A percentile compares a stretch with the other conserved stretches of the same genome.
Evolutionary conservation across 768 basidiomycete species (phyloP).

Genomic region (Naganishia randhawae): DNA sequence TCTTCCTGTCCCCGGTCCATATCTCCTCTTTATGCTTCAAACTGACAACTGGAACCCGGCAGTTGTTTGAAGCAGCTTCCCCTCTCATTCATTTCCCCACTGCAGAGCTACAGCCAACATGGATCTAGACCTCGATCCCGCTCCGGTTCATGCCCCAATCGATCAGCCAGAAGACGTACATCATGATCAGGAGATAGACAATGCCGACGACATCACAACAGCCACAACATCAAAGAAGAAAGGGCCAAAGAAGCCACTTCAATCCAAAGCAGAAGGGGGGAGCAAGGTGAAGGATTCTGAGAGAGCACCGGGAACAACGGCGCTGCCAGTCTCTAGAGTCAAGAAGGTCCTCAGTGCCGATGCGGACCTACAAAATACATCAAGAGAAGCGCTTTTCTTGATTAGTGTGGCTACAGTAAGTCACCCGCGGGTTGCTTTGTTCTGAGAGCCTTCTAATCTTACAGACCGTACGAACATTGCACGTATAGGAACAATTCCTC

Average conservation of each 20-base stretch:
- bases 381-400: constrained; percentile 72
- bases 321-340: constrained; percentile 71
- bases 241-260: constrained; percentile 1
- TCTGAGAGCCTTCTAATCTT: neutral
- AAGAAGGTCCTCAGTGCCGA: constrained; percentile 84
- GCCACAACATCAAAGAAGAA: constrained; percentile 17
- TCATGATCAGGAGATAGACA: neutral
- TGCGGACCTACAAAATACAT: constrained; percentile 58
- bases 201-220: neutral
- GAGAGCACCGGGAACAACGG: constrained; percentile 62
- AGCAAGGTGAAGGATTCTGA: neutral
- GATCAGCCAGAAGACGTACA: neutral
- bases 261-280: neutral
- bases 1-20: neutral
- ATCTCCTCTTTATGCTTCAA: no score
- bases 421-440: neutral
- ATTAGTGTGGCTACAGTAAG: constrained; percentile 75
- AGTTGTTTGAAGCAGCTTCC: no score
- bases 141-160: neutral
- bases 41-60: no score
- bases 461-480: neutral
- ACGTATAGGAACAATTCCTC: constrained; percentile 72
- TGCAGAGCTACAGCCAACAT: no score
- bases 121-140: neutral
- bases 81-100: no score